Evolutionary conservation across 345 rosid species (phyloP).

Genomic region (Noccaea caerulescens): DNA sequence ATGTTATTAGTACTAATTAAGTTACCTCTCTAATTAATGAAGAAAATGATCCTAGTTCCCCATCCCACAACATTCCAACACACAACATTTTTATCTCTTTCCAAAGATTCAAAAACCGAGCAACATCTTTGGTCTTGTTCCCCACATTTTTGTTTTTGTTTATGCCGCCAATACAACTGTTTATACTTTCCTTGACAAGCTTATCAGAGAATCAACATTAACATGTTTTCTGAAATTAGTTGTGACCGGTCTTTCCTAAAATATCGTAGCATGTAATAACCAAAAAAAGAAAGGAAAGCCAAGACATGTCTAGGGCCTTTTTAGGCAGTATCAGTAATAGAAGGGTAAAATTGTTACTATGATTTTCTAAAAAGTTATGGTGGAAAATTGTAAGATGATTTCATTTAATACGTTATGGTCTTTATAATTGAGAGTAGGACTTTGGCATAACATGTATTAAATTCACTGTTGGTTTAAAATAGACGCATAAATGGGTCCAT

Average conservation of each 20-base stretch:
- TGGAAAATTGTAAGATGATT: neutral
- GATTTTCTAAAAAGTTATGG: neutral
- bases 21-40: neutral
- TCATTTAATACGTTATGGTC: slow-evolving; percentile 25
- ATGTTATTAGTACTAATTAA: too few relatives aligned
- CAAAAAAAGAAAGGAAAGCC: slow-evolving; percentile 1
- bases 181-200: neutral
- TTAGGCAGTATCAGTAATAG: neutral
- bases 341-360: neutral
- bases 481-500: slow-evolving; percentile 39
- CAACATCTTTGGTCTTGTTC: slow-evolving; percentile 16
- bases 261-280: neutral
- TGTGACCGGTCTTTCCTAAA: neutral
- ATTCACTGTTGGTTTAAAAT: slow-evolving; percentile 31
- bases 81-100: neutral
- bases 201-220: slow-evolving; percentile 15
- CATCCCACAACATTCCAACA: slow-evolving; percentile 7
- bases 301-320: neutral
- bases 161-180: neutral
- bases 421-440: slow-evolving; percentile 13
- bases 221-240: neutral
- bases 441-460: slow-evolving; percentile 30
- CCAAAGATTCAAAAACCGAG: slow-evolving; percentile 8
- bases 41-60: slow-evolving; percentile 13
- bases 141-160: neutral